Evolutionary conservation across 2,329 filamentous ascomycete species (phyloP), one percentile per base, ranked within the genome.

Genomic region (Trichophyton benhamiae): DNA sequence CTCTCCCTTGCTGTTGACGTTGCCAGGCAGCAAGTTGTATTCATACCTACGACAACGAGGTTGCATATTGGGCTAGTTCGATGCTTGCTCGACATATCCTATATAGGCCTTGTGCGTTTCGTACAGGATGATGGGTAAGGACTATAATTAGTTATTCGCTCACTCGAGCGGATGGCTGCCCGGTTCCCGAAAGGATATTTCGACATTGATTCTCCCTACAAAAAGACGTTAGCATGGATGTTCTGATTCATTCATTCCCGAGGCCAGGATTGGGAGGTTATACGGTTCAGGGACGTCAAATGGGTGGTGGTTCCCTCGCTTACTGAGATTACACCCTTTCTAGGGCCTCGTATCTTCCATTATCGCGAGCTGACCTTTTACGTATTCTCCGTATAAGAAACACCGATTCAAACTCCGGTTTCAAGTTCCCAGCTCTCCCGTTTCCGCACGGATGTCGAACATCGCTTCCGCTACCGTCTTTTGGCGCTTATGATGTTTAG

Each of bases 11-110:
- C 52, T 36, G 52, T 20, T 55, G 52, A 55, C 30, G 13, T 36
- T 55, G 52, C 52, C 25, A 55, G 52, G 52, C 22, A 53, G 48
- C 48, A 53, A 53, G 48, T 27, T 33, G 52, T 22, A 27, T 55
- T 17, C 27, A 36, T 30, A 15, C 52, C 52, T 55, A 55, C 52
- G 25, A 17, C 52, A 36, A 36, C 52, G 52, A 27, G 52, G 30
- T 55, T 33, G 52, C 52, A 55, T 55, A 9, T 27, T 9, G 15
- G 52, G 52, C 27, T 55, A 36, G 30, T 36, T 36, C 15, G n/a
- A 55, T 55, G 52, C 49, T 53, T 53, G 49, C 52, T 20, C 52
- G n/a, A 55, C 33, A 55, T 55, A 55, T 36, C 52, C 52, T 55
- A 55, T 55, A 55, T 38, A 36, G 52, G 52, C 25, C 52, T n/a